Evolutionary conservation across 2,329 filamentous ascomycete genomes (phyloP).

Genomic region (Botryotinia narcissicola): DNA sequence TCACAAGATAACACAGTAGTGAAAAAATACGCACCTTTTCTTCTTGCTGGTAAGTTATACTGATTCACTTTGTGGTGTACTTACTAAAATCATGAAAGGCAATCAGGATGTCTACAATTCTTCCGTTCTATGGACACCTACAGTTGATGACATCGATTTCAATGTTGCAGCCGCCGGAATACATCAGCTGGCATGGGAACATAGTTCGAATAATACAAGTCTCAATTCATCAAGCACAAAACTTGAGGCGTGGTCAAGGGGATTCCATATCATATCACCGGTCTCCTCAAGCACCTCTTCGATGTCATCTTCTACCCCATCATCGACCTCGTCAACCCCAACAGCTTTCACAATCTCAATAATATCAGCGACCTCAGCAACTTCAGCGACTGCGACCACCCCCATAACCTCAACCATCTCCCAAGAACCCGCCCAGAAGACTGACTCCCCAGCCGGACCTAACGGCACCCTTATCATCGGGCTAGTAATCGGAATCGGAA

Average conservation of each 20-base stretch:
- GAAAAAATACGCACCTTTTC: not conserved
- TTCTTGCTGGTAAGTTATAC: constrained; percentile 5
- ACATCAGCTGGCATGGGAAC: constrained; percentile 2
- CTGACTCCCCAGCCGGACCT: not conserved
- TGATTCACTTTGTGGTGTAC: not conserved
- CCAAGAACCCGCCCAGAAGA: not conserved
- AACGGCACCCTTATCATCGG: not conserved
- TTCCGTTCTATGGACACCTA: not conserved
- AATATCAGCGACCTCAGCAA: too few species aligned
- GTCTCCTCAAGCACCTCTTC: not conserved
- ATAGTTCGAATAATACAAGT: not conserved
- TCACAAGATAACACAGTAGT: not conserved
- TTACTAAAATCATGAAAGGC: not conserved
- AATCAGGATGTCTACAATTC: not conserved
- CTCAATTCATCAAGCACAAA: not conserved
- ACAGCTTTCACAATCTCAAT: too few species aligned
- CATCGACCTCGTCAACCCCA: not conserved
- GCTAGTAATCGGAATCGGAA: not conserved
- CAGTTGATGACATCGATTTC: constrained; percentile 1
- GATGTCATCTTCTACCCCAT: not conserved
- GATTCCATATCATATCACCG: not conserved
- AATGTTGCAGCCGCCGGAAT: not conserved
- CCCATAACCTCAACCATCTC: not conserved
- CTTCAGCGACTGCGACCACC: not conserved
- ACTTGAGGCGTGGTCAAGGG: not conserved